phyloP scores from a whole-genome alignment of 148 eudicot species.

The Rhododendron williamsianum region DNA sequence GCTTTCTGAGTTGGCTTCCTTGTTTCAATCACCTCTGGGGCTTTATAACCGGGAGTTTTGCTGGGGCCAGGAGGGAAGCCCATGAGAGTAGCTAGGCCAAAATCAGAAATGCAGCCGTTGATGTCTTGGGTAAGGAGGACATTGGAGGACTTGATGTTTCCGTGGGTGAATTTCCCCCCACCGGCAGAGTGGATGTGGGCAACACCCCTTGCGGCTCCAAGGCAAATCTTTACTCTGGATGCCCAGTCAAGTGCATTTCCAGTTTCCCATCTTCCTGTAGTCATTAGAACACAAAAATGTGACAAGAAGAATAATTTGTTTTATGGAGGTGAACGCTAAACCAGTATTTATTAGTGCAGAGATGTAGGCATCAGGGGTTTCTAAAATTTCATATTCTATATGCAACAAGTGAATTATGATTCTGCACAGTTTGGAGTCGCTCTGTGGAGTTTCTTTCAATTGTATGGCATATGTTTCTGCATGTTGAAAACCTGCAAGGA shows the following conservation, averaged over 20 bases:
- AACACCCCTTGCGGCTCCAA: conserved; percentile 76
- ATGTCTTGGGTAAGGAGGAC: conserved; percentile 65
- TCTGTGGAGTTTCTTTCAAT: not conserved
- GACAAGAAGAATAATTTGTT: not conserved
- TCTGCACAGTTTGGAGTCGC: not conserved
- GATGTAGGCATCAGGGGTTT: not conserved
- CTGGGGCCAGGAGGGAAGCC: conserved; percentile 54
- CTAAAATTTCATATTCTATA: not conserved
- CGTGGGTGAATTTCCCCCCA: conserved; percentile 57
- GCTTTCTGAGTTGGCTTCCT: conserved; percentile 65
- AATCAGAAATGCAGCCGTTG: conserved; percentile 63
- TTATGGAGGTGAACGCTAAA: not conserved
- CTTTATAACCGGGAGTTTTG: conserved; percentile 70
- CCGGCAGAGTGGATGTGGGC: conserved; percentile 70
- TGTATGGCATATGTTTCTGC: not conserved
- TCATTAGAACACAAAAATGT: not conserved
- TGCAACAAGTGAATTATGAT: not conserved
- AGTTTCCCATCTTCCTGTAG: conserved; percentile 55
- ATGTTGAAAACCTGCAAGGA: not conserved
- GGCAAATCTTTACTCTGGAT: conserved; percentile 58
- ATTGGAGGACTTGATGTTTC: conserved; percentile 87
- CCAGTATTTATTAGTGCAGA: not conserved
- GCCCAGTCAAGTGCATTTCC: conserved; percentile 76
- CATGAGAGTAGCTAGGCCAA: conserved; percentile 68
- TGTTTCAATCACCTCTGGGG: conserved; percentile 69